A percentile compares a stretch with the other conserved stretches of the same genome.
Evolutionary conservation across 257 asterid genomes (phyloP).

Genomic region (Gynochthodes officinalis): DNA sequence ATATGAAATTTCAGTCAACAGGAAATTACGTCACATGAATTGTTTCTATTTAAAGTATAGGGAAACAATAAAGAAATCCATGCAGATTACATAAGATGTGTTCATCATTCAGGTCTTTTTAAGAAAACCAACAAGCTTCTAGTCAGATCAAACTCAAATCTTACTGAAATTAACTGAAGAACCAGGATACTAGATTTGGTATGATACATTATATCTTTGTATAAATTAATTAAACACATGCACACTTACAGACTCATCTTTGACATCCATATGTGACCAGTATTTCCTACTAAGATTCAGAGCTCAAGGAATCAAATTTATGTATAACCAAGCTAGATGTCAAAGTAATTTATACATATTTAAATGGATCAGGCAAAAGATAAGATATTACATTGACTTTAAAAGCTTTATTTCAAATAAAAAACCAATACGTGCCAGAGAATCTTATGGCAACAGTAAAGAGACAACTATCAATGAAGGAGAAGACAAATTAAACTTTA

Average conservation of each 20-base stretch:
- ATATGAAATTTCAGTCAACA: constrained; percentile 13
- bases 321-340: background rate
- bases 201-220: background rate
- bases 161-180: background rate
- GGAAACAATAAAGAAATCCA: background rate
- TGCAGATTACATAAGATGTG: background rate
- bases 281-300: background rate
- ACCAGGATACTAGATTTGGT: background rate
- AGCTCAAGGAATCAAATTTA: background rate
- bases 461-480: background rate
- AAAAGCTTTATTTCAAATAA: background rate
- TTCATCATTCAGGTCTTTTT: background rate
- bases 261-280: background rate
- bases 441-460: background rate
- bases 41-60: background rate
- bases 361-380: background rate
- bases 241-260: background rate
- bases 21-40: background rate
- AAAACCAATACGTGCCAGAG: background rate
- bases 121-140: background rate
- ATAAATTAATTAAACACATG: no score
- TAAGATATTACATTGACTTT: background rate
- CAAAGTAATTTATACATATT: background rate
- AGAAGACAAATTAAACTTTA: constrained; percentile 5
- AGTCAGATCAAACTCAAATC: background rate